Conservation (phyloP, 257 asterid genomes). For the Knoxia roxburghii region DNA sequence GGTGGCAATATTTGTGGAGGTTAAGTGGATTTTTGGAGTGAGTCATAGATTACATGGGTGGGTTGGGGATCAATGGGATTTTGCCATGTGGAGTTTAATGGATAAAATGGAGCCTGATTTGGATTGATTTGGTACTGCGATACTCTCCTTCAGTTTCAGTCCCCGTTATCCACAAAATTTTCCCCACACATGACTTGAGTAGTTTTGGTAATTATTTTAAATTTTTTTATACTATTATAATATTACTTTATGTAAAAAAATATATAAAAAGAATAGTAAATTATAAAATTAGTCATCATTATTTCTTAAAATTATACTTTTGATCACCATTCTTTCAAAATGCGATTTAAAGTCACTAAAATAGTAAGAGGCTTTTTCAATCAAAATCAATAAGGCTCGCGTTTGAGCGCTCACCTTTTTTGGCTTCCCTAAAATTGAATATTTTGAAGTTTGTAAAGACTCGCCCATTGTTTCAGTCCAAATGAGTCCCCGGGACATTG, state of each 20-base stretch:
- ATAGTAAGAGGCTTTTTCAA: too few relatives aligned
- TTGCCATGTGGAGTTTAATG: slow-evolving; percentile 62
- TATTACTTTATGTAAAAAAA: too few relatives aligned
- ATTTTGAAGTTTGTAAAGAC: background rate
- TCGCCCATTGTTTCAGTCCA: background rate
- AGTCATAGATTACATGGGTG: slow-evolving; percentile 41
- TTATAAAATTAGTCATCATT: too few relatives aligned
- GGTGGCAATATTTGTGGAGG: slow-evolving; percentile 37
- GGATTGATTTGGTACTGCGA: background rate
- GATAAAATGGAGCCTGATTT: slow-evolving; percentile 38
- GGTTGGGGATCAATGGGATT: slow-evolving; percentile 37
- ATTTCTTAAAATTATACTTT: too few relatives aligned
- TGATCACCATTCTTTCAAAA: too few relatives aligned
- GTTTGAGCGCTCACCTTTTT: background rate
- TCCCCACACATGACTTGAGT: background rate
- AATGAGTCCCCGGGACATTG: background rate
- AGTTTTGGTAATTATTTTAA: too few relatives aligned
- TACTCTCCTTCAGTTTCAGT: background rate
- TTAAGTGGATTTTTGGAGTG: slow-evolving; percentile 27
- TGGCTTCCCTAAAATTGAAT: background rate
- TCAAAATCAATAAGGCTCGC: background rate
- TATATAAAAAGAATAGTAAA: too few relatives aligned
- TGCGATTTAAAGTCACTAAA: too few relatives aligned
- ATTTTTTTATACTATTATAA: too few relatives aligned
- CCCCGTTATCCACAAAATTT: background rate